phyloP scores from a whole-genome alignment of 441 rosid species.

The Adansonia rubrostipa region DNA sequence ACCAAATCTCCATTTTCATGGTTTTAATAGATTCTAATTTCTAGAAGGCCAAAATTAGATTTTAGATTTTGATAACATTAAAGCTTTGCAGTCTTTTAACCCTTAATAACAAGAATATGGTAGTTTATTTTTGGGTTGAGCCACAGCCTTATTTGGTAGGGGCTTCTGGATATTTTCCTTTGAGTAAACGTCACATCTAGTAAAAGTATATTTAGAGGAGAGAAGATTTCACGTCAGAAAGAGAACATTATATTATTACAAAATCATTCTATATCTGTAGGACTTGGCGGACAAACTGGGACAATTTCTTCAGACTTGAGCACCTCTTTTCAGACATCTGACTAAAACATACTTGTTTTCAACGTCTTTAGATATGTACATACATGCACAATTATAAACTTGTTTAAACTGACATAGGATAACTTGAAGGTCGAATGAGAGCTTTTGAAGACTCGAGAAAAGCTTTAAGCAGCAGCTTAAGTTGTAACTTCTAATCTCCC shows the following conservation, averaged over 20 bases:
- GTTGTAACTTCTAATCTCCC: constrained; percentile 43
- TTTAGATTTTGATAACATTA: too few relatives aligned
- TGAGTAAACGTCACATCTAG: too few relatives aligned
- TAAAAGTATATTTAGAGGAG: not conserved
- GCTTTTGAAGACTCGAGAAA: not conserved
- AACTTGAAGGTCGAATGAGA: not conserved
- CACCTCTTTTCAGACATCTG: not conserved
- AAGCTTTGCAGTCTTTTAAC: too few relatives aligned
- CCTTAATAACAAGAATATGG: too few relatives aligned
- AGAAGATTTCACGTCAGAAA: not conserved
- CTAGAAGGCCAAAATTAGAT: too few relatives aligned
- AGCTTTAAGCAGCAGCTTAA: too few relatives aligned
- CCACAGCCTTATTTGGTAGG: too few relatives aligned
- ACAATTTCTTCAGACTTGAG: constrained; percentile 7
- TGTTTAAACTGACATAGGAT: not conserved
- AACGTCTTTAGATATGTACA: not conserved
- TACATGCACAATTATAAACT: not conserved
- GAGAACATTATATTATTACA: not conserved
- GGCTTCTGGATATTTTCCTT: too few relatives aligned
- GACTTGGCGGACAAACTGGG: not conserved
- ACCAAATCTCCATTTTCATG: too few relatives aligned
- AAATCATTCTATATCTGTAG: not conserved
- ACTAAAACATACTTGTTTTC: not conserved
- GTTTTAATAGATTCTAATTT: too few relatives aligned
- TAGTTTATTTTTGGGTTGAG: too few relatives aligned